Base-by-base conservation (phyloP, 169 alveolate species). In the Cryptosporidium sp. region DNA sequence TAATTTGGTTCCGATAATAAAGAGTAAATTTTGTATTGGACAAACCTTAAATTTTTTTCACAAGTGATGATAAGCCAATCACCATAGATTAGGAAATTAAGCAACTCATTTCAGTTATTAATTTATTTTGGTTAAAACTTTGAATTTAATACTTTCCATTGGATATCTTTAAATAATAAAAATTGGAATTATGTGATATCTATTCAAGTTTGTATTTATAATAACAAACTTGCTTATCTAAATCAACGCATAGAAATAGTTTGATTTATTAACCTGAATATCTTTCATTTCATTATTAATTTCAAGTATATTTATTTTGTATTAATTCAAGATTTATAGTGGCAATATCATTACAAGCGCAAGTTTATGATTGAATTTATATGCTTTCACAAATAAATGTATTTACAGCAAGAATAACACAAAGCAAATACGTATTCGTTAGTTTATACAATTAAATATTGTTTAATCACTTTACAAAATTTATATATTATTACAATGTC, bases 151-250 rank as follows among this genome's bases (percentile, higher is more conserved):
- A 33, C n/a, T 65, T 65, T 65, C 53, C 51, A 31, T 65, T 26
- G 72, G 10, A 33, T 33, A 21, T 65, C 18, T 65, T 65, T 56
- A 3, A 56, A 56, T 56, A 56, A 56, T 8, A 3, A 56, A 56
- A 12, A 56, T 65, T 35, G 72, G 72, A 65, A 65, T 65, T 65
- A 65, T 65, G 72, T 65, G 72, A 65, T 65, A 65, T 65, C 51
- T 23, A 65, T 16, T 31, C 21, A 33, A 29, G 53, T 65, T 37
- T 35, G 14, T 56, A 56, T 26, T 12, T 23, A 3, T 56, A 56
- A 23, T 56, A 65, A 21, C 42, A 37, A 65, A 23, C 23, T 29
- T 16, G 42, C 29, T 10, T 65, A 3, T 29, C 52, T 44, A 8
- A 33, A 65, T 33, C 29, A 14, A 9, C 4, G 0, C 9, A 56